phyloP scores from a whole-genome alignment of 805 yeast species.

The Spathaspora passalidarum region DNA sequence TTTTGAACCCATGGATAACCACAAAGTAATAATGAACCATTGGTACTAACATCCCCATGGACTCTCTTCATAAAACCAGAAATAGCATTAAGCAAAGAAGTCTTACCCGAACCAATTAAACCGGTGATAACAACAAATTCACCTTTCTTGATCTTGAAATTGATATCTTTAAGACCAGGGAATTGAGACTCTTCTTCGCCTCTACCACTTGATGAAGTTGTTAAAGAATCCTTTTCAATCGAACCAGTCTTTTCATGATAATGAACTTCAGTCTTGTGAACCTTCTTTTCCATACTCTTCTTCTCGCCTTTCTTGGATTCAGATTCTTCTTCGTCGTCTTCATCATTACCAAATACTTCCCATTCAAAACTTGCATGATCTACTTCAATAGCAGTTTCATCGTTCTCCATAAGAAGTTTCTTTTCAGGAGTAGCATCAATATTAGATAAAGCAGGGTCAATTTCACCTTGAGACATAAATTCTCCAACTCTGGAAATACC shows the following conservation, averaged over 20 bases:
- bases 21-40: slow-evolving; percentile 28
- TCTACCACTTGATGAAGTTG: slow-evolving; percentile 1
- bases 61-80: slow-evolving; percentile 36
- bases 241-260: slow-evolving; percentile 1
- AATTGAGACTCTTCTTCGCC: slow-evolving; percentile 16
- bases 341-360: slow-evolving; percentile 24
- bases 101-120: slow-evolving; percentile 34
- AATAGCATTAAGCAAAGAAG: slow-evolving; percentile 35
- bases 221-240: slow-evolving; percentile 9
- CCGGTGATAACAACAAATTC: slow-evolving; percentile 38
- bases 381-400: slow-evolving; percentile 20
- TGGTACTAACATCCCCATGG: slow-evolving; percentile 25
- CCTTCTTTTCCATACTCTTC: slow-evolving; percentile 6
- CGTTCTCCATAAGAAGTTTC: slow-evolving; percentile 20
- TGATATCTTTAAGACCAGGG: slow-evolving; percentile 25
- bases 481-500: slow-evolving; percentile 59
- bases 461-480: slow-evolving; percentile 46
- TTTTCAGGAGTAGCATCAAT: slow-evolving; percentile 25
- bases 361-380: slow-evolving; percentile 25
- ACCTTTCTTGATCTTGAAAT: slow-evolving; percentile 25
- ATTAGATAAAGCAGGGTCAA: slow-evolving; percentile 29
- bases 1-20: slow-evolving; percentile 40
- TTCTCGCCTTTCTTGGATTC: slow-evolving; percentile 6
- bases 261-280: slow-evolving; percentile 1
- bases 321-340: slow-evolving; percentile 10